phyloP scores from a whole-genome alignment of 371 early-diverging fungal genomes.

The Mortierella sp. region DNA sequence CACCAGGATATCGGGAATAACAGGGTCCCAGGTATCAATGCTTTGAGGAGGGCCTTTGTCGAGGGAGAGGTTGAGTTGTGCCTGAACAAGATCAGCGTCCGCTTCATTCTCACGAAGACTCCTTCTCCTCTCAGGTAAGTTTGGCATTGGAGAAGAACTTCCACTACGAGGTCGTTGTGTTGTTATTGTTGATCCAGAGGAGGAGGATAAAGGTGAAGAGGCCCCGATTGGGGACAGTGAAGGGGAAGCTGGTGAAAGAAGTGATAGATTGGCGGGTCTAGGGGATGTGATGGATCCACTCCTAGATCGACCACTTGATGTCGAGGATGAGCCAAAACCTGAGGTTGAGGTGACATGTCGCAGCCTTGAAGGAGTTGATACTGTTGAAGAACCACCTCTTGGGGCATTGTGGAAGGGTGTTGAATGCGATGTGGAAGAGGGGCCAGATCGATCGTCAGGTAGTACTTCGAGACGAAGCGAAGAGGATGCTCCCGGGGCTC shows the following conservation, averaged over 20 bases:
- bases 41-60: conserved; percentile 54
- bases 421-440: conserved; percentile 11
- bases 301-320: conserved; percentile 41
- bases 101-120: neutral
- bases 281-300: conserved; percentile 55
- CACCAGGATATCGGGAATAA: conserved; percentile 51
- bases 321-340: conserved; percentile 18
- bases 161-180: conserved; percentile 44
- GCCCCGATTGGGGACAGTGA: conserved; percentile 17
- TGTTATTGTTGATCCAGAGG: conserved; percentile 2
- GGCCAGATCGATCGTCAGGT: conserved; percentile 26
- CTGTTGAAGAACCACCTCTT: conserved; percentile 21
- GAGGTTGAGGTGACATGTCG: conserved; percentile 54
- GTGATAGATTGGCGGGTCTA: conserved; percentile 43
- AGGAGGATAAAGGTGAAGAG: conserved; percentile 14
- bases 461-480: conserved; percentile 43
- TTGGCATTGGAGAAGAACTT: conserved; percentile 32
- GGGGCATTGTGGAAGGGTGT: conserved; percentile 8
- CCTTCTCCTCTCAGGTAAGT: conserved; percentile 11
- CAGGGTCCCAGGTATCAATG: conserved; percentile 54
- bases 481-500: conserved; percentile 36
- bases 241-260: conserved; percentile 31
- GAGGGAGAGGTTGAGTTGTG: conserved; percentile 43
- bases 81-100: conserved; percentile 33
- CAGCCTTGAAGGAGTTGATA: conserved; percentile 34